phyloP scores from a whole-genome alignment of 352 stramenopile species.

The Pythium sukuiense region DNA sequence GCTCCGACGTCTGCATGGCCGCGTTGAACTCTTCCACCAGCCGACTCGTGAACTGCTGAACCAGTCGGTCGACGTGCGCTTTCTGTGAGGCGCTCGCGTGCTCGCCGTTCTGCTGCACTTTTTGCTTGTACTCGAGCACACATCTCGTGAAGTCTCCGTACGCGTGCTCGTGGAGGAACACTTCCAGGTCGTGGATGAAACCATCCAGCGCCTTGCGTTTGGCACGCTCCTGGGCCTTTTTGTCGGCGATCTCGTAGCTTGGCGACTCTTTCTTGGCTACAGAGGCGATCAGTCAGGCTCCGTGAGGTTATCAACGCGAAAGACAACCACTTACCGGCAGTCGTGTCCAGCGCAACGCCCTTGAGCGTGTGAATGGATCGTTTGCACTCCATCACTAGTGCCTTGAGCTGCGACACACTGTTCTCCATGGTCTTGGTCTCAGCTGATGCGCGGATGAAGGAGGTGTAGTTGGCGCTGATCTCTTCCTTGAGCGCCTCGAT shows the following conservation, averaged over 20 bases:
- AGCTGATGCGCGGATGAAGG: constrained; percentile 67
- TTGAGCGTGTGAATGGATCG: constrained; percentile 64
- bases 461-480: constrained; percentile 81
- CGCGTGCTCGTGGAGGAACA: constrained; percentile 61
- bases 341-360: constrained; percentile 45
- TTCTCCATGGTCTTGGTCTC: constrained; percentile 88
- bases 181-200: constrained; percentile 71
- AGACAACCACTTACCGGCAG: constrained; percentile 29
- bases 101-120: constrained; percentile 38
- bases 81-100: constrained; percentile 40
- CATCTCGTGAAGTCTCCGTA: constrained; percentile 61
- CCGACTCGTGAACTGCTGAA: constrained; percentile 53
- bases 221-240: constrained; percentile 44
- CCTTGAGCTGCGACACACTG: constrained; percentile 78
- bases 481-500: constrained; percentile 83
- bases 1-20: constrained; percentile 74
- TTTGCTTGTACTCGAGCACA: constrained; percentile 53
- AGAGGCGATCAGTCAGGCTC: constrained; percentile 31
- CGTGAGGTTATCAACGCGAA: not conserved
- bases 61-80: constrained; percentile 50
- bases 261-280: constrained; percentile 39
- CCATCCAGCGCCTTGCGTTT: constrained; percentile 52
- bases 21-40: constrained; percentile 77
- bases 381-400: constrained; percentile 73
- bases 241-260: constrained; percentile 47